Conservation (phyloP, 2,329 filamentous ascomycete species). For the Arachnopeziza araneosa region DNA sequence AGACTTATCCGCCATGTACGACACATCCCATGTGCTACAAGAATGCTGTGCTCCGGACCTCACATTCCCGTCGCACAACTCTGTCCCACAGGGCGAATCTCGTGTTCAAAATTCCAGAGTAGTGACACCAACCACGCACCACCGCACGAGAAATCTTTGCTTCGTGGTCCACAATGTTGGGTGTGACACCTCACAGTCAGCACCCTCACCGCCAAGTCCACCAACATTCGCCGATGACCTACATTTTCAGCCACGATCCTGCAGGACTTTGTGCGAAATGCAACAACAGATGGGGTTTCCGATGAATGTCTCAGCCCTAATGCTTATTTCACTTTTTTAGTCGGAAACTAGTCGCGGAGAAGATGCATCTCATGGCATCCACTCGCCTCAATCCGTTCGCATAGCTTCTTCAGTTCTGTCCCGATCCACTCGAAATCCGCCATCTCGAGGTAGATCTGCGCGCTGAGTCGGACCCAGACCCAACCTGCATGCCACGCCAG, state of each 20-base stretch:
- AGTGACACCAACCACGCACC: not conserved
- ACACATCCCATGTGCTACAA: not conserved
- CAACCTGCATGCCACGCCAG: constrained; percentile 52
- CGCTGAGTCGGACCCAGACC: constrained; percentile 70
- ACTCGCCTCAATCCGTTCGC: constrained; percentile 26
- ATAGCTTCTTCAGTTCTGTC: constrained; percentile 36
- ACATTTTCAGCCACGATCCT: not conserved
- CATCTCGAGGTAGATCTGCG: constrained; percentile 74
- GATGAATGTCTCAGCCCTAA: no score
- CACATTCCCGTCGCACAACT: not conserved
- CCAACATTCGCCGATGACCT: not conserved
- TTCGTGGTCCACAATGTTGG: no score
- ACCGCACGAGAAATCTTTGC: no score
- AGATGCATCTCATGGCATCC: not conserved
- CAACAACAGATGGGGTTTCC: not conserved
- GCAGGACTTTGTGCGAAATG: not conserved
- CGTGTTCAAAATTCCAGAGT: not conserved
- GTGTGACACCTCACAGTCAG: no score
- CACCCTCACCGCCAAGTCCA: not conserved
- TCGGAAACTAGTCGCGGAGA: no score
- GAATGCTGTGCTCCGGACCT: not conserved
- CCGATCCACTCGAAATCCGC: constrained; percentile 72
- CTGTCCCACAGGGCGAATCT: not conserved
- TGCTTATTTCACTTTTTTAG: no score
- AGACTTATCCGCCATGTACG: not conserved